phyloP scores from a whole-genome alignment of 139 green algal species.

The Tetradesmus obliquus region DNA sequence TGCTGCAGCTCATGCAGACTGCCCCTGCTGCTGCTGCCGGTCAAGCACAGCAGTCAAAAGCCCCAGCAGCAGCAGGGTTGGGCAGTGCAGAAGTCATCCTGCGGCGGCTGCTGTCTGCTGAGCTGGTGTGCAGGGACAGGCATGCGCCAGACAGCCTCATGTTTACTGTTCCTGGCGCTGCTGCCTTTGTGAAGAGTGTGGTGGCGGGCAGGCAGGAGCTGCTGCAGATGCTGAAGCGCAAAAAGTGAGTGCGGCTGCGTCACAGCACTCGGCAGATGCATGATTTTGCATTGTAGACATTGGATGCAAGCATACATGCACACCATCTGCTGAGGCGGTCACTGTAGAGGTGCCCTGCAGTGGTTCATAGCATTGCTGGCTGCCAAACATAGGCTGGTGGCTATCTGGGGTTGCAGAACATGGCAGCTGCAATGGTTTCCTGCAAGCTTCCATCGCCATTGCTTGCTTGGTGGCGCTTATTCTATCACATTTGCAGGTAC shows the following conservation, averaged over 20 bases:
- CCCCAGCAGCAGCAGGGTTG: neutral
- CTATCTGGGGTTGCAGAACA: too few species aligned
- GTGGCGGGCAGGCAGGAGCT: conserved; percentile 32
- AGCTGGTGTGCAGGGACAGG: conserved; percentile 36
- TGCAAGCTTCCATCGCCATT: too few species aligned
- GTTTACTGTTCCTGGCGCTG: conserved; percentile 39
- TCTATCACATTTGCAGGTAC: neutral
- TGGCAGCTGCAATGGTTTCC: too few species aligned
- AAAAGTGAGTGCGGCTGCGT: neutral
- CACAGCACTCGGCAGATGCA: neutral
- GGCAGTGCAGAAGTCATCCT: neutral
- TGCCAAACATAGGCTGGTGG: too few species aligned
- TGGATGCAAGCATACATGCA: neutral
- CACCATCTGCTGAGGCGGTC: neutral
- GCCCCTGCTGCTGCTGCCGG: neutral
- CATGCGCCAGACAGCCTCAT: neutral
- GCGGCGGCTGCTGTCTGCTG: conserved; percentile 13
- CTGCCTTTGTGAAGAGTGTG: conserved; percentile 30
- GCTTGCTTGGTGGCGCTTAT: neutral
- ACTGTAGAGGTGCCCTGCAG: too few species aligned
- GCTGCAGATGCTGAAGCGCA: neutral
- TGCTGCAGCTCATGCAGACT: conserved; percentile 19
- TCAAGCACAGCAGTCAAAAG: neutral
- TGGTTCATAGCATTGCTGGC: too few species aligned
- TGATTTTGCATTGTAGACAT: neutral